Conservation (phyloP, 768 basidiomycete genomes). For the Trichaptum fuscoviolaceum region DNA sequence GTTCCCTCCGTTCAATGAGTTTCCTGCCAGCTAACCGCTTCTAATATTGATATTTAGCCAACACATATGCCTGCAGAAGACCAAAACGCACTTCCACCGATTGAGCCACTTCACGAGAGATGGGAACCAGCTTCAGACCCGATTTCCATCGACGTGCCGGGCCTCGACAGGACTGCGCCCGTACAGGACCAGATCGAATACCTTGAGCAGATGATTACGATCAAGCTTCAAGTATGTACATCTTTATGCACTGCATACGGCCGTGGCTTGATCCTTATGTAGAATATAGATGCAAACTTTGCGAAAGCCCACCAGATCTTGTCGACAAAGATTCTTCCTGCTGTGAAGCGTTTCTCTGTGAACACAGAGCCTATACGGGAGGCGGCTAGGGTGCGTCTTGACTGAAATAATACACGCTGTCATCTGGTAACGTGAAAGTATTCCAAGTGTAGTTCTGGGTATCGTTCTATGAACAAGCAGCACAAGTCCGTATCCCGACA, state of each 20-base stretch:
- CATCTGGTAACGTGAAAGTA: not conserved
- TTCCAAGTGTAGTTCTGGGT: constrained; percentile 78
- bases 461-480: constrained; percentile 92
- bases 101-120: constrained; percentile 20
- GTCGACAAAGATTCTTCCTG: constrained; percentile 74
- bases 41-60: no score
- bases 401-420: not conserved
- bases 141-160: constrained; percentile 58
- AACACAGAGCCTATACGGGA: constrained; percentile 85
- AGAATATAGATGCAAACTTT: constrained; percentile 94
- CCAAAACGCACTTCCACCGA: not conserved
- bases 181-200: constrained; percentile 85
- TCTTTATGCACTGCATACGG: not conserved
- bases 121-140: constrained; percentile 68
- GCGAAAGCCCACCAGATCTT: constrained; percentile 83
- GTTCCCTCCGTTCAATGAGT: no score
- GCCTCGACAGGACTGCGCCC: constrained; percentile 64
- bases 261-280: constrained; percentile 9
- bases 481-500: constrained; percentile 77
- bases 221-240: constrained; percentile 71
- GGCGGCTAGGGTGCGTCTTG: constrained; percentile 70
- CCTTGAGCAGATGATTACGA: constrained; percentile 91
- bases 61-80: not conserved
- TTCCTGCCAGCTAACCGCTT: no score
- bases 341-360: constrained; percentile 85